phyloP scores from a whole-genome alignment of 2,329 filamentous ascomycete genomes.

The Tolypocladium capitatum region DNA sequence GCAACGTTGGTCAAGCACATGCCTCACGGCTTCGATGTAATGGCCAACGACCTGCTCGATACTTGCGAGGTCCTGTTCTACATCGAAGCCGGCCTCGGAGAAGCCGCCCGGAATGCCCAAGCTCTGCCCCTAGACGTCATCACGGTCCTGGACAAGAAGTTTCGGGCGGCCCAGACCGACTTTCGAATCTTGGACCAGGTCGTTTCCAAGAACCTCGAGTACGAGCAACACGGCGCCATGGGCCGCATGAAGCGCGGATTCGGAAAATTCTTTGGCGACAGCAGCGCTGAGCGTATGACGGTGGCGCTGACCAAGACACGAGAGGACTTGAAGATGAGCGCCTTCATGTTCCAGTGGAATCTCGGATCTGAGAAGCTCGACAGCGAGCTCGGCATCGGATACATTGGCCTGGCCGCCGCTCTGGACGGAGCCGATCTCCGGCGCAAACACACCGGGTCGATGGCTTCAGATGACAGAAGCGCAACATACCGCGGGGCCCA shows the following conservation, averaged over 20 bases:
- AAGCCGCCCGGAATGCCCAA: constrained; percentile 35
- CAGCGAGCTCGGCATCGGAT: constrained; percentile 50
- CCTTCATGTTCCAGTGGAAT: constrained; percentile 52
- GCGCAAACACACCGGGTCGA: constrained; percentile 5
- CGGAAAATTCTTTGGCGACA: constrained; percentile 49
- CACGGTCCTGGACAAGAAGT: constrained; percentile 50
- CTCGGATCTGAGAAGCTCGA: constrained; percentile 45
- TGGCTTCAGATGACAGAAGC: constrained; percentile 3
- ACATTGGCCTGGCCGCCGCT: constrained; percentile 52
- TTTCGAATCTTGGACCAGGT: constrained; percentile 52
- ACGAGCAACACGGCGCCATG: constrained; percentile 46
- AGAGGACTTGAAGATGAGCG: constrained; percentile 50
- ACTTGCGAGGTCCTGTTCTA: constrained; percentile 53
- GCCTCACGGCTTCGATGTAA: constrained; percentile 40
- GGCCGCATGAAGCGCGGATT: constrained; percentile 47
- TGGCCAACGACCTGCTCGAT: constrained; percentile 55
- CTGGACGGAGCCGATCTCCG: constrained; percentile 31
- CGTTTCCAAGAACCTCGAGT: constrained; percentile 46
- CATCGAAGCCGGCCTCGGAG: constrained; percentile 52
- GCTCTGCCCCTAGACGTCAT: constrained; percentile 46
- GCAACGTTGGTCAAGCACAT: constrained; percentile 42
- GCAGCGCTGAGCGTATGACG: constrained; percentile 47
- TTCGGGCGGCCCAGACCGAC: constrained; percentile 45
- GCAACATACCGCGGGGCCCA: not conserved
- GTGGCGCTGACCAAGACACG: constrained; percentile 42